A percentile compares a stretch with the other conserved stretches of the same genome.
Conservation (phyloP, 371 early-diverging fungal genomes). For the Thermomucor indicae-seudaticae region DNA sequence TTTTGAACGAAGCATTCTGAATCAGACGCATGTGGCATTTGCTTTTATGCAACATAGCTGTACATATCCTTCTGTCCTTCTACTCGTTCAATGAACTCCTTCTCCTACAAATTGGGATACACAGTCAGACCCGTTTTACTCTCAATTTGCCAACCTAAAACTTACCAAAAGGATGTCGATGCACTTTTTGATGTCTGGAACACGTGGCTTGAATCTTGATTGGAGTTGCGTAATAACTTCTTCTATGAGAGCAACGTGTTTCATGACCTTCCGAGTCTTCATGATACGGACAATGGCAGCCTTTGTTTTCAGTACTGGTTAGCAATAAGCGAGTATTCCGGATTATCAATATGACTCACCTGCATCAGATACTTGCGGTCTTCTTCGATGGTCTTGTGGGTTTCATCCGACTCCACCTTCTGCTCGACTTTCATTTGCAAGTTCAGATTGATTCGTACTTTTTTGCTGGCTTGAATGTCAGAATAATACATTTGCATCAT, state of each 20-base stretch:
- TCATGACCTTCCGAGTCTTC: slow-evolving; percentile 94
- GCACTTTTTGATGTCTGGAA: slow-evolving; percentile 92
- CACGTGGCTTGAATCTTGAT: slow-evolving; percentile 88
- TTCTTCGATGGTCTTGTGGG: slow-evolving; percentile 83
- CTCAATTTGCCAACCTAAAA: neutral
- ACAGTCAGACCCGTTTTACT: neutral
- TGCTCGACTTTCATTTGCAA: slow-evolving; percentile 78
- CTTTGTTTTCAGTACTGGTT: slow-evolving; percentile 15
- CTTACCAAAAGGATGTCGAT: slow-evolving; percentile 84
- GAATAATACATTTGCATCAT: neutral
- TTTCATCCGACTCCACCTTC: slow-evolving; percentile 84
- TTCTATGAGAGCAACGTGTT: slow-evolving; percentile 80
- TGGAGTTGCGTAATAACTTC: slow-evolving; percentile 89
- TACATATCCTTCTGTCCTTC: slow-evolving; percentile 84
- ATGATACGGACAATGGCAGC: slow-evolving; percentile 94
- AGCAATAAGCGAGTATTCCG: neutral
- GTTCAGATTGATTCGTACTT: slow-evolving; percentile 82
- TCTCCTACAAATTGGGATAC: slow-evolving; percentile 50
- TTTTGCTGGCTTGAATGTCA: slow-evolving; percentile 52
- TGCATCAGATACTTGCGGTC: slow-evolving; percentile 90
- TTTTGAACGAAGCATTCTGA: too few species aligned
- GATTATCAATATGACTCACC: slow-evolving; percentile 23
- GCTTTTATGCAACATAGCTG: slow-evolving; percentile 75
- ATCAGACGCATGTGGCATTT: too few species aligned
- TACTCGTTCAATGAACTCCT: slow-evolving; percentile 91